phyloP scores from a whole-genome alignment of 306 rosid species.

The Abrus precatorius region DNA sequence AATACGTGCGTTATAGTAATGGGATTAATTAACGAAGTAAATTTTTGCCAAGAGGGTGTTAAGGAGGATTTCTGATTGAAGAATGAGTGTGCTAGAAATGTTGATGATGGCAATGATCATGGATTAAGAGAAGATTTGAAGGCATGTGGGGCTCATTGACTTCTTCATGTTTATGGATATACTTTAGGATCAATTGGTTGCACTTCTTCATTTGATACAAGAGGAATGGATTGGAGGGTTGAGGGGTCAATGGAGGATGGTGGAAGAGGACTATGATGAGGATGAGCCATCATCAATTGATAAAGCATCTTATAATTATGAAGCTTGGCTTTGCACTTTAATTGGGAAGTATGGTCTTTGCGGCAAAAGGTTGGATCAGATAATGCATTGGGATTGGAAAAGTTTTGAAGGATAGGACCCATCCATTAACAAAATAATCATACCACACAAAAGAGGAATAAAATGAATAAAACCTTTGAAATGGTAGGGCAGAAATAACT shows the following conservation, averaged over 20 bases:
- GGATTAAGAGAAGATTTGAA: background rate
- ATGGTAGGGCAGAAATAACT: background rate
- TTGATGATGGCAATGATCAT: conserved; percentile 11
- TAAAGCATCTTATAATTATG: background rate
- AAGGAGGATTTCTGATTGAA: background rate
- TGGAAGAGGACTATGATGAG: conserved; percentile 11
- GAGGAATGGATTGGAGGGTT: conserved; percentile 39
- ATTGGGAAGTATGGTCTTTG: conserved; percentile 2
- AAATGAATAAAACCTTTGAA: background rate
- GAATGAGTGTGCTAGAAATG: background rate
- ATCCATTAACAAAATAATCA: background rate
- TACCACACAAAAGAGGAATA: background rate
- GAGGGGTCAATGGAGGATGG: conserved; percentile 23
- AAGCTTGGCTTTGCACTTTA: background rate
- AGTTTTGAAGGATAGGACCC: background rate
- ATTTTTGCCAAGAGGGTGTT: background rate
- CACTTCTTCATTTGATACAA: conserved; percentile 37
- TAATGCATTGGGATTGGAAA: background rate
- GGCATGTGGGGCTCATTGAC: conserved; percentile 41
- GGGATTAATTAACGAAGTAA: conserved; percentile 4
- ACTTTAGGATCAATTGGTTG: background rate
- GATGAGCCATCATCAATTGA: background rate
- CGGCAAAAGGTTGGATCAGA: conserved; percentile 25
- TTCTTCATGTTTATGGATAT: conserved; percentile 33
- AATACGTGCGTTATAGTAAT: background rate